Conservation (phyloP, 1,284 basidiomycete species). For the Porogramme epimiltina region DNA sequence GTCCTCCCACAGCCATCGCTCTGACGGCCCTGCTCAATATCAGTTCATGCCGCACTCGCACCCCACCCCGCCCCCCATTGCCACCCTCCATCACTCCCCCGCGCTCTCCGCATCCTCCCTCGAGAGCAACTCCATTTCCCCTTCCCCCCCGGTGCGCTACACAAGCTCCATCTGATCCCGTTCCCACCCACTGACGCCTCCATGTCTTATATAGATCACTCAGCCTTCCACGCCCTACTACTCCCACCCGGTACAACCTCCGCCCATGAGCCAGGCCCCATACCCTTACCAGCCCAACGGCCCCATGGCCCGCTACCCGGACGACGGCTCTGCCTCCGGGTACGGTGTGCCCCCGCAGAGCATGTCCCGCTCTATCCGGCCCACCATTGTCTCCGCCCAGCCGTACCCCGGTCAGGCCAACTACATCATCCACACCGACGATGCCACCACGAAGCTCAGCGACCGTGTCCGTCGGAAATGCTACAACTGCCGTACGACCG, state of each 20-base stretch:
- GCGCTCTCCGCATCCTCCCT: constrained; percentile 59
- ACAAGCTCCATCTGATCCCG: constrained; percentile 31
- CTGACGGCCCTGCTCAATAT: constrained; percentile 41
- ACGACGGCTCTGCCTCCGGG: constrained; percentile 17
- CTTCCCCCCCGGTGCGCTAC: constrained; percentile 39
- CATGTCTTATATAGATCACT: constrained; percentile 24
- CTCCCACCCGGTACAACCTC: constrained; percentile 34
- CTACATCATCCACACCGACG: constrained; percentile 63
- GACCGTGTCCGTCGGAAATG: constrained; percentile 73
- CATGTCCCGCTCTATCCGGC: constrained; percentile 29
- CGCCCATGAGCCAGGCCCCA: constrained; percentile 32
- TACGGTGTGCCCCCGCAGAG: constrained; percentile 29
- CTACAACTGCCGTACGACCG: constrained; percentile 84
- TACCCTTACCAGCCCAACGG: constrained; percentile 36
- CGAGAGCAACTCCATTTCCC: constrained; percentile 59
- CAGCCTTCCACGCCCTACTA: constrained; percentile 39
- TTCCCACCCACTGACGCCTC: constrained; percentile 32
- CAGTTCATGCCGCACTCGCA: constrained; percentile 41
- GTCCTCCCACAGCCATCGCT: constrained; percentile 37
- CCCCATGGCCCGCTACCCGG: constrained; percentile 32
- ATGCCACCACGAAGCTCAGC: constrained; percentile 75
- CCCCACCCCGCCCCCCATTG: constrained; percentile 57
- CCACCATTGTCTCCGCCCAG: constrained; percentile 32
- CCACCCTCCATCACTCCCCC: constrained; percentile 60
- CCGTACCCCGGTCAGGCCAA: constrained; percentile 38